Conservation (phyloP, 331 rosid species). For the Acacia pycnantha region DNA sequence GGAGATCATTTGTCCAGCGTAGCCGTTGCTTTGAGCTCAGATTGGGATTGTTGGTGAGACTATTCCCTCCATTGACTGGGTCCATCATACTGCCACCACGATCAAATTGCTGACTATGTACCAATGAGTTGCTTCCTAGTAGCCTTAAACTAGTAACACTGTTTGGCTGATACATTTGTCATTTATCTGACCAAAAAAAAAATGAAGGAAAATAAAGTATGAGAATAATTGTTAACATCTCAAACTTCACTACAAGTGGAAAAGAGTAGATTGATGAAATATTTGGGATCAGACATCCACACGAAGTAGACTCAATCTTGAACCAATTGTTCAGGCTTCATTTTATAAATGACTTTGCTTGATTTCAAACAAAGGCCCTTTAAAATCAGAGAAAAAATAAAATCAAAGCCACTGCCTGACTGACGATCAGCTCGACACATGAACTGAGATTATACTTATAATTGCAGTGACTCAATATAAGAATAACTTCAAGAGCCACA, state of each 20-base stretch:
- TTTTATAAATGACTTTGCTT: background rate
- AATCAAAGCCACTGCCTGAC: background rate
- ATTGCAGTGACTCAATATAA: conserved; percentile 6
- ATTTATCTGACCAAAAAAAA: conserved; percentile 30
- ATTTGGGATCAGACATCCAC: background rate
- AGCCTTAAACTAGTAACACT: conserved; percentile 42
- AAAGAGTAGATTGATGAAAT: background rate
- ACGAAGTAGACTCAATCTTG: background rate
- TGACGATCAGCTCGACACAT: background rate
- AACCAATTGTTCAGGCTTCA: background rate
- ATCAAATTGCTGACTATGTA: conserved; percentile 44
- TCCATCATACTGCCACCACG: conserved; percentile 56
- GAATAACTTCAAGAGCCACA: conserved; percentile 17
- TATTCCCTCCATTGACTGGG: conserved; percentile 49
- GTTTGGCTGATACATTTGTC: conserved; percentile 49
- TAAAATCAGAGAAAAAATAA: background rate
- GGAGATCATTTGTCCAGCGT: conserved; percentile 89
- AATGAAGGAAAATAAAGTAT: background rate
- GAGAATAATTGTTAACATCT: background rate
- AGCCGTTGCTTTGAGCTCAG: conserved; percentile 67
- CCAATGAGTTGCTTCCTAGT: conserved; percentile 37
- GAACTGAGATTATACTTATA: background rate
- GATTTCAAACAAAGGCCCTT: background rate
- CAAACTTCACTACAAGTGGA: background rate
- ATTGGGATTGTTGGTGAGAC: conserved; percentile 45